A percentile compares a stretch with the other conserved stretches of the same genome.
phyloP scores from a whole-genome alignment of 202 grass and related monocot genomes.

The Saccharum hybrid region DNA sequence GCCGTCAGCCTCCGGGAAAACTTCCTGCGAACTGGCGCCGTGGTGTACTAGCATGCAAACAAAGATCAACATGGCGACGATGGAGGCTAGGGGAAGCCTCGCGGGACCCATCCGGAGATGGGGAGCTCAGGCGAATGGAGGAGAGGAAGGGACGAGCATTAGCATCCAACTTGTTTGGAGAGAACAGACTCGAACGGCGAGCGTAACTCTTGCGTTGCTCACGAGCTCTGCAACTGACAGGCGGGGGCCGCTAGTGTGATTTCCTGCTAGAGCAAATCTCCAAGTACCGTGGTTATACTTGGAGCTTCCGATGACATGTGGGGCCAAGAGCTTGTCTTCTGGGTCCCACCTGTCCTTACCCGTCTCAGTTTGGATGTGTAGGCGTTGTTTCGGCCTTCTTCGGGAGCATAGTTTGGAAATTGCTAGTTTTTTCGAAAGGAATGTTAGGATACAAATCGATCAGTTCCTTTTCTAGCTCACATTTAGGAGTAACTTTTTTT shows the following conservation, averaged over 20 bases:
- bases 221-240: neutral
- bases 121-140: slow-evolving; percentile 11
- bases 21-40: slow-evolving; percentile 24
- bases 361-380: neutral
- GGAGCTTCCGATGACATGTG: neutral
- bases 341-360: neutral
- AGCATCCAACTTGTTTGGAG: neutral
- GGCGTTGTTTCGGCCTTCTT: slow-evolving; percentile 15
- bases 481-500: neutral
- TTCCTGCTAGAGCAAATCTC: neutral
- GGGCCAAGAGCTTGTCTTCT: neutral
- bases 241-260: neutral
- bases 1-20: slow-evolving; percentile 25
- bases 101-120: slow-evolving; percentile 38
- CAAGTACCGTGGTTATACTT: neutral
- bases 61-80: slow-evolving; percentile 34
- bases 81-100: slow-evolving; percentile 30
- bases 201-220: slow-evolving; percentile 6
- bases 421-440: neutral
- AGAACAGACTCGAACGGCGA: neutral
- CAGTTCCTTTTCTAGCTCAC: neutral
- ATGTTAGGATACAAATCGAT: neutral
- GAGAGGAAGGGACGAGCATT: slow-evolving; percentile 29
- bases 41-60: neutral
- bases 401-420: neutral